Conservation (phyloP, 371 early-diverging fungal species). For the Lichtheimia corymbifera region DNA sequence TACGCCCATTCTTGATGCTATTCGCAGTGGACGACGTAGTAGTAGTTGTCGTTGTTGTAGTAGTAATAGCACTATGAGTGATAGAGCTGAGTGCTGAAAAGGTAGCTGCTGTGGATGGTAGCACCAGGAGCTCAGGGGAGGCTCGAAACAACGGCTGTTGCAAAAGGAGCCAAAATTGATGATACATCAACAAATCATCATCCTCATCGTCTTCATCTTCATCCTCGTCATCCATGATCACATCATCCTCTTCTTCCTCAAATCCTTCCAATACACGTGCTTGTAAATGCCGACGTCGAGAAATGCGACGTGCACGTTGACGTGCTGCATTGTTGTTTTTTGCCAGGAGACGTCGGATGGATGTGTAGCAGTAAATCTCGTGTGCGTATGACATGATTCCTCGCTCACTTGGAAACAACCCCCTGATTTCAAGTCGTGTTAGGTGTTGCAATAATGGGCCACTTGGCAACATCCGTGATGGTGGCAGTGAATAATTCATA, state of each 20-base stretch:
- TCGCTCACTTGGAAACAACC: conserved; percentile 16
- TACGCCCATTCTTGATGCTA: conserved; percentile 2
- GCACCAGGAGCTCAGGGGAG: conserved; percentile 7
- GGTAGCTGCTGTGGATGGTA: conserved; percentile 5
- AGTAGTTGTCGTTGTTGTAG: no score
- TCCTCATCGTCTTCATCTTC: not conserved
- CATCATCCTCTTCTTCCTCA: conserved; percentile 10
- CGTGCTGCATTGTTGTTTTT: not conserved
- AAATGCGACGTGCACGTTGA: not conserved
- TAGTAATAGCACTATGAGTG: no score
- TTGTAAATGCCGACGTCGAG: not conserved
- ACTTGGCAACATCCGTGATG: not conserved
- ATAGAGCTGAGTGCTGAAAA: conserved; percentile 4
- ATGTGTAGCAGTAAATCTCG: conserved; percentile 14
- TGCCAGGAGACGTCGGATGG: conserved; percentile 9
- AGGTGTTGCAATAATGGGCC: conserved; percentile 12
- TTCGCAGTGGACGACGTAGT: not conserved
- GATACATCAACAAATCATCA: not conserved
- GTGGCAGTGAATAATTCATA: not conserved
- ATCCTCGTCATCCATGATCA: conserved; percentile 5
- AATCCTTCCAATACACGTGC: not conserved
- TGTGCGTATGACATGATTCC: conserved; percentile 10
- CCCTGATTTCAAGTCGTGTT: conserved; percentile 7
- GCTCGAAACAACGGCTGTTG: no score
- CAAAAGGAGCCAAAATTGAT: no score